Evolutionary conservation across 768 basidiomycete species (phyloP).

Genomic region (Trametes punicea): DNA sequence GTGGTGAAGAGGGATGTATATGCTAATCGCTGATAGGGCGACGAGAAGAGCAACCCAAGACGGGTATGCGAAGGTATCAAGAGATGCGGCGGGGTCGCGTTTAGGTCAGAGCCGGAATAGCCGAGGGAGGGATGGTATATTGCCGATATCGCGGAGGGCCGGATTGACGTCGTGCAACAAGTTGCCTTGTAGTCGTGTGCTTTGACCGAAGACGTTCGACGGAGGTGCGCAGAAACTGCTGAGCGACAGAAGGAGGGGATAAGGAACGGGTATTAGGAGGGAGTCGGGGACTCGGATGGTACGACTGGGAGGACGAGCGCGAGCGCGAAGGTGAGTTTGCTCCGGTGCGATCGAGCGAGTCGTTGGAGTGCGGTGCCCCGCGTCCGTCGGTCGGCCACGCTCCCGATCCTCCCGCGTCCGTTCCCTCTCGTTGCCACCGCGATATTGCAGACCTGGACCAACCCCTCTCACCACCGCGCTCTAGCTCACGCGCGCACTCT

Average conservation of each 20-base stretch:
- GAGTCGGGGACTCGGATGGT: background rate
- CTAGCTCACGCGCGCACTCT: background rate
- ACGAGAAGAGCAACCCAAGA: background rate
- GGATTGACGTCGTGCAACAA: background rate
- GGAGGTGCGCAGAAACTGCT: background rate
- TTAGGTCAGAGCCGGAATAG: constrained; percentile 1
- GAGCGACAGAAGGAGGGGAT: background rate
- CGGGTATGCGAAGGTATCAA: background rate
- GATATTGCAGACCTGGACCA: background rate
- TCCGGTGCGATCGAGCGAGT: background rate
- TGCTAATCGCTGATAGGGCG: background rate
- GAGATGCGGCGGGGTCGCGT: background rate
- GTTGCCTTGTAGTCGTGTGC: background rate
- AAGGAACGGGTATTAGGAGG: background rate
- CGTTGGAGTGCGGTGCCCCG: constrained; percentile 7
- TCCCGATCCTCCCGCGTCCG: background rate
- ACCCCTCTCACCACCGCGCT: background rate
- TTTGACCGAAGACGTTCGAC: background rate
- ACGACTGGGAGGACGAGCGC: background rate
- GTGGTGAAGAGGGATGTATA: background rate
- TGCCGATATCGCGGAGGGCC: background rate
- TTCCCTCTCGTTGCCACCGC: background rate
- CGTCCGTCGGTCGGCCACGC: constrained; percentile 13
- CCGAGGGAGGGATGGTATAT: constrained; percentile 11
- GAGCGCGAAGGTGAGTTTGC: background rate